Evolutionary conservation across 352 stramenopile species (phyloP), one percentile per base, ranked within the genome.

Genomic region (Phytophthora cajani): DNA sequence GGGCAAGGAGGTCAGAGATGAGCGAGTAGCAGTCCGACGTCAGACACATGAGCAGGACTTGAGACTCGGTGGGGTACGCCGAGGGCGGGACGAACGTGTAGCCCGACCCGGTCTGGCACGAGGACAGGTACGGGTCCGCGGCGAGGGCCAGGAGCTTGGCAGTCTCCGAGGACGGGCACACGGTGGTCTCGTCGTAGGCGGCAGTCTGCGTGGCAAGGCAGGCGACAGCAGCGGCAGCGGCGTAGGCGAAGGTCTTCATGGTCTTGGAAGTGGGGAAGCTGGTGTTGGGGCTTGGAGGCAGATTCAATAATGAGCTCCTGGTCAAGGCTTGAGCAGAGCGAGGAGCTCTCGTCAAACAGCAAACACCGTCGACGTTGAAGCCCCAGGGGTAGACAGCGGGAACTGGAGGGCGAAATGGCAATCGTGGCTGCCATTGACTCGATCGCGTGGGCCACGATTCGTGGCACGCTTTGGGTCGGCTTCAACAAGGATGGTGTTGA

Each of bases 241-340:
- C 50, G 47, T 69, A 64, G 46, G 74, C 33, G 67, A 80, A 80
- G 16, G 74, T 76, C 77, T 81, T 84, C 77, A 84, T 84, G 59
- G 53, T 69, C 23, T 58, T 74, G 72, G 53, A 57, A 64, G 49
- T 10, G 25, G 40, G 40, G 46, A 64, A 73, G 56, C 49, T 72
- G 65, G 63, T 78, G 65, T 74, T 79, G 59, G 63, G 58, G 67
- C 73, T 81, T 72, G 64, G 63, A 64, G 62, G 74, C 50, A 62
- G 61, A 77, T 80, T 79, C 56, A 62, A 73, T 64, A 84, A 77
- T 84, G 77, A 82, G 9, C 27, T 72, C 38, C 17, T 58, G 51
- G 3, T 21, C 23, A 19, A 46, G 2, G 40, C 17, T 25, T 52
- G n/a, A 30, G 55, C 16, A 33, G n/a, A 52, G 55, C 21, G 47